A percentile compares a stretch with the other conserved stretches of the same genome.
Evolutionary conservation across 179 eudicot species (phyloP).

Genomic region (Sideroxylon spinosum): DNA sequence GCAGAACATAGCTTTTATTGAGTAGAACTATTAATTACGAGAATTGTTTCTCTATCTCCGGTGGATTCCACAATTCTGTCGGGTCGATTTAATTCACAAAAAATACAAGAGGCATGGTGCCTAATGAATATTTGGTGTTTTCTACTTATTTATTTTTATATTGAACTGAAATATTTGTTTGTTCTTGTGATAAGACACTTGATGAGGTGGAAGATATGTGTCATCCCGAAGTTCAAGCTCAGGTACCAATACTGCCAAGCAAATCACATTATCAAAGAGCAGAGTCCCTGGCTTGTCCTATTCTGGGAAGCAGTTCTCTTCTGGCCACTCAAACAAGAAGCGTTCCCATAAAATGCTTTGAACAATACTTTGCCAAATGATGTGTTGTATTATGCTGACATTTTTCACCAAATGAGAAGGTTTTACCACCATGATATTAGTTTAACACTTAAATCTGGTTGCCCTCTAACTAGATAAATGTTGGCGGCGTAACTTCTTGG

Average conservation of each 20-base stretch:
- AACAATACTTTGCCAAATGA: background rate
- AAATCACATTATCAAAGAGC: background rate
- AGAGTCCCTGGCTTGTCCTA: background rate
- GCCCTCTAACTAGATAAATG: background rate
- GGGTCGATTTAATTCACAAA: too few species aligned
- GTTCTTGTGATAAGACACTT: background rate
- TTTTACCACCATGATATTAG: background rate
- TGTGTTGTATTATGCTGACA: background rate
- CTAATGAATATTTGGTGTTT: background rate
- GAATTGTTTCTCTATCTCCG: too few species aligned
- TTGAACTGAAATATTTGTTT: background rate
- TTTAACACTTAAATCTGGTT: background rate
- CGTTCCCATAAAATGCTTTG: background rate
- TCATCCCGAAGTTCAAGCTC: conserved; percentile 1
- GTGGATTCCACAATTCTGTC: too few species aligned
- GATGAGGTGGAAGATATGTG: background rate
- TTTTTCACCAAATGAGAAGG: background rate
- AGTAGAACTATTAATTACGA: too few species aligned
- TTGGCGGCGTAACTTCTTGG: too few species aligned
- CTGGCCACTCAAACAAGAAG: background rate
- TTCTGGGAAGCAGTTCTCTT: background rate
- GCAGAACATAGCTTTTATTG: too few species aligned
- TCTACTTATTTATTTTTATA: background rate
- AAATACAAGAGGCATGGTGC: background rate
- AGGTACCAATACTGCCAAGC: background rate